phyloP scores from a whole-genome alignment of 2,329 filamentous ascomycete genomes.

The Fusarium buxicola region DNA sequence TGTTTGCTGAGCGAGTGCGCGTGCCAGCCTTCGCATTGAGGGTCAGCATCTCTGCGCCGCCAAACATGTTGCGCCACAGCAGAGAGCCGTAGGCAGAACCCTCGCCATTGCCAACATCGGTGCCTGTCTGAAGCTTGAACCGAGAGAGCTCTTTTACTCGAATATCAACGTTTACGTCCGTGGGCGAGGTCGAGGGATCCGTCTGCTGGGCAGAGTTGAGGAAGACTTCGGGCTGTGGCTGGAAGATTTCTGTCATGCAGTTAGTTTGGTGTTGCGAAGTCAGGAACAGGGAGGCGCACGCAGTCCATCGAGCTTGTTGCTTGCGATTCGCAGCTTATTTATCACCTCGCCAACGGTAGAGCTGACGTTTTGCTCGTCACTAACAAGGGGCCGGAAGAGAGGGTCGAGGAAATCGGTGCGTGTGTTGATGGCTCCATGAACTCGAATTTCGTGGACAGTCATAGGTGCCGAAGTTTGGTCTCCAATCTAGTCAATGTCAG shows the following conservation, averaged over 20 bases:
- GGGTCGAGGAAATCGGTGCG: conserved; percentile 84
- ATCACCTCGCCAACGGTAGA: conserved; percentile 87
- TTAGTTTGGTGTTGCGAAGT: conserved; percentile 40
- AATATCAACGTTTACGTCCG: conserved; percentile 85
- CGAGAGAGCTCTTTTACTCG: conserved; percentile 85
- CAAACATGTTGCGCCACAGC: conserved; percentile 91
- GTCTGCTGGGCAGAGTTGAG: conserved; percentile 79
- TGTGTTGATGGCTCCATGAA: conserved; percentile 87
- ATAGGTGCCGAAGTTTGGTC: conserved; percentile 89
- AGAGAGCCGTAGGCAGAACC: conserved; percentile 92
- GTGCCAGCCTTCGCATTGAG: conserved; percentile 91
- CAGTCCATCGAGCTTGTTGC: conserved; percentile 81
- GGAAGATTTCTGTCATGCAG: conserved; percentile 78
- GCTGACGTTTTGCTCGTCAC: conserved; percentile 70
- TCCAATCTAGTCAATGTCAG: conserved; percentile 54
- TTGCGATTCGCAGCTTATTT: conserved; percentile 74
- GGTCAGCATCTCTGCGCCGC: conserved; percentile 89
- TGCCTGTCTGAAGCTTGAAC: conserved; percentile 91
- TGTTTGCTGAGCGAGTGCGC: conserved; percentile 90
- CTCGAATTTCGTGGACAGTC: conserved; percentile 84
- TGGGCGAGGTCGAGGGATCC: conserved; percentile 76
- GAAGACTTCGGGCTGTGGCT: conserved; percentile 83
- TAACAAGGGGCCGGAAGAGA: conserved; percentile 82
- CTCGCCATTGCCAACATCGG: conserved; percentile 92
- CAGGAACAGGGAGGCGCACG: conserved; percentile 63